A percentile compares a stretch with the other conserved stretches of the same genome.
Evolutionary conservation across 805 yeast species (phyloP).

Genomic region (Priceomyces melissophilus): DNA sequence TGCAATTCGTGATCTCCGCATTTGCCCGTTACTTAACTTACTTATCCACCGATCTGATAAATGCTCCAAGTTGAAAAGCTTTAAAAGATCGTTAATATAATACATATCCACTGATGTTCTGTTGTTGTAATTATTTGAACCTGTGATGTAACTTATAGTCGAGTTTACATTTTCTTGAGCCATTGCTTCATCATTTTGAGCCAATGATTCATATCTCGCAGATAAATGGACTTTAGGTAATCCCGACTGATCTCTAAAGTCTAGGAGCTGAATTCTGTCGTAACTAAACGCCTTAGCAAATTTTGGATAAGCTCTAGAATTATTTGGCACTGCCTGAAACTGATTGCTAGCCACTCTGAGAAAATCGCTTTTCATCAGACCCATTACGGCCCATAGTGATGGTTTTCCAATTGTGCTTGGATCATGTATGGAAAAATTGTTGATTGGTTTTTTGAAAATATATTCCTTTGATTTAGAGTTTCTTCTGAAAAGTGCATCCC

Average conservation of each 20-base stretch:
- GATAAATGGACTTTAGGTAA: slow-evolving; percentile 64
- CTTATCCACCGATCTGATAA: slow-evolving; percentile 74
- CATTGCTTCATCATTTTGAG: slow-evolving; percentile 60
- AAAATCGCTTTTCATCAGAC: slow-evolving; percentile 50
- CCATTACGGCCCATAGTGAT: slow-evolving; percentile 31
- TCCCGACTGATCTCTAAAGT: slow-evolving; percentile 35
- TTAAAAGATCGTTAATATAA: slow-evolving; percentile 42
- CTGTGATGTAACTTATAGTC: slow-evolving; percentile 49
- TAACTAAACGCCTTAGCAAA: slow-evolving; percentile 25
- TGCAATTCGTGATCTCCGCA: slow-evolving; percentile 86
- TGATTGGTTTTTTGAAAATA: slow-evolving; percentile 25
- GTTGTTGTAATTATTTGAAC: slow-evolving; percentile 50
- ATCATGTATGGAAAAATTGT: slow-evolving; percentile 18
- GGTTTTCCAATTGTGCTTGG: slow-evolving; percentile 14
- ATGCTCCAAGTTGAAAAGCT: slow-evolving; percentile 51
- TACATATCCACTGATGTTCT: slow-evolving; percentile 17
- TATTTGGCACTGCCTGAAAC: slow-evolving; percentile 49
- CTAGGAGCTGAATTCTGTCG: slow-evolving; percentile 29
- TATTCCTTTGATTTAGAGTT: slow-evolving; percentile 5
- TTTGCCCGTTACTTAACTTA: slow-evolving; percentile 90
- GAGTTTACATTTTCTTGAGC: slow-evolving; percentile 65
- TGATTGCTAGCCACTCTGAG: slow-evolving; percentile 56
- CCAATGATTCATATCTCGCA: slow-evolving; percentile 81
- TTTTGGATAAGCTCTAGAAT: slow-evolving; percentile 54
- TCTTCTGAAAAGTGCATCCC: slow-evolving; percentile 21